Base-by-base conservation (phyloP, 495 filamentous ascomycete species). In the Penicillium waksmanii region DNA sequence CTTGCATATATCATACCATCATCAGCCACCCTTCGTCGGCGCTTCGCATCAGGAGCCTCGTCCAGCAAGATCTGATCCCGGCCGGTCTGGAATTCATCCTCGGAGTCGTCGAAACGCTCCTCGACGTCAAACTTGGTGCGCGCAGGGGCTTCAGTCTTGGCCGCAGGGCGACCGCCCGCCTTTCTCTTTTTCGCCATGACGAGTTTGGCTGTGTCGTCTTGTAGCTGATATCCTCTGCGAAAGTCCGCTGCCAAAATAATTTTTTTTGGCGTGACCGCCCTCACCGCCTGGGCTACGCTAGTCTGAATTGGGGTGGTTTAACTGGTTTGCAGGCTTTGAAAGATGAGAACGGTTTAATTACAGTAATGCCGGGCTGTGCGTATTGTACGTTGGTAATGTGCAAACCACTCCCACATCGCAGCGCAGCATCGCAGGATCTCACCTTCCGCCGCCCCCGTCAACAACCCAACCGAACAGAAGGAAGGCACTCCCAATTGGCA, bases 51-150 rank as follows among this genome's bases (percentile, higher is more conserved):
- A 31, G 89, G 89, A 31, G 80, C 87, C 61, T 94, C 90, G 47
- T 95, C 91, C 25, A 98, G 79, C 65, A 96, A 73, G 53, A 98
- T 84, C 64, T 91, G 87, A 72, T 98, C 94, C 33, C 90, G 84
- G 56, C 90, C 85, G 40, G 90, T 75, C 65, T 90, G 88, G 74
- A 96, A 96, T 59, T 95, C 92, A 75, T 98, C 95, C 66, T 96
- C 91, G 2, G 92, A 94, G 67, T 96, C 87, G 65, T 93, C 92
- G 62, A 97, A 88, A 67, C 94, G 88, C 70, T 90, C 85, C 76
- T 88, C 93, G n/a, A 86, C 83, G 53, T 79, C 65, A 51, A 72
- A 81, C 58, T 77, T 79, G 46, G 77, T 66, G 15, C 62, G 64
- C 44, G 65, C 66, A n/a, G 65, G 63, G 10, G 68, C 62, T 35